Percentiles rank a stretch among this genome's conserved stretches.
Evolutionary conservation across 257 asterid species (phyloP).

Genomic region (Petunia axillaris): DNA sequence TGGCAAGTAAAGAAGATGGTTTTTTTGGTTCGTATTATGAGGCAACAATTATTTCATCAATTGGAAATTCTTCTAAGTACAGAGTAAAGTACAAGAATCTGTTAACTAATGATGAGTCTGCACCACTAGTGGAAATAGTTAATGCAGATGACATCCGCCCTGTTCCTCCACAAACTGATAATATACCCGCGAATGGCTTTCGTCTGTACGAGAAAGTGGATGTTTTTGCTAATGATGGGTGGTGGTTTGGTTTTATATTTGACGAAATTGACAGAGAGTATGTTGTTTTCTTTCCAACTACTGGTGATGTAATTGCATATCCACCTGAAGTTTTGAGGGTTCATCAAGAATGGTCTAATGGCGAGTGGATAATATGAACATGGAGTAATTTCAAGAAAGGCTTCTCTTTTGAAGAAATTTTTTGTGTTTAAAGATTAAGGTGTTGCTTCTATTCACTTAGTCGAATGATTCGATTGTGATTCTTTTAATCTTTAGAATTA

Average conservation of each 20-base stretch:
- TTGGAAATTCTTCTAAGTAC: neutral
- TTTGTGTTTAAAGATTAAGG: no score
- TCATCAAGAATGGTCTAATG: no score
- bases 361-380: no score
- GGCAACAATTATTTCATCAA: neutral
- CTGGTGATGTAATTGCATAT: no score
- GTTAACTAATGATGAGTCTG: constrained; percentile 11
- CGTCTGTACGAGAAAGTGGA: constrained; percentile 18
- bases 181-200: neutral
- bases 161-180: neutral
- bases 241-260: constrained; percentile 32
- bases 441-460: no score
- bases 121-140: constrained; percentile 9
- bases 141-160: constrained; percentile 26
- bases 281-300: no score
- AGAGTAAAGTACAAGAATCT: constrained; percentile 29
- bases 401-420: no score
- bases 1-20: constrained; percentile 30
- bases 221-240: constrained; percentile 33
- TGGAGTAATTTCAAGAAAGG: no score
- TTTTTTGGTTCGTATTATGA: constrained; percentile 28
- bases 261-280: neutral
- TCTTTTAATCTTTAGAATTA: no score
- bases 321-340: no score
- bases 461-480: no score